Evolutionary conservation across 805 yeast species (phyloP).

Genomic region (Hanseniaspora mollemarum): DNA sequence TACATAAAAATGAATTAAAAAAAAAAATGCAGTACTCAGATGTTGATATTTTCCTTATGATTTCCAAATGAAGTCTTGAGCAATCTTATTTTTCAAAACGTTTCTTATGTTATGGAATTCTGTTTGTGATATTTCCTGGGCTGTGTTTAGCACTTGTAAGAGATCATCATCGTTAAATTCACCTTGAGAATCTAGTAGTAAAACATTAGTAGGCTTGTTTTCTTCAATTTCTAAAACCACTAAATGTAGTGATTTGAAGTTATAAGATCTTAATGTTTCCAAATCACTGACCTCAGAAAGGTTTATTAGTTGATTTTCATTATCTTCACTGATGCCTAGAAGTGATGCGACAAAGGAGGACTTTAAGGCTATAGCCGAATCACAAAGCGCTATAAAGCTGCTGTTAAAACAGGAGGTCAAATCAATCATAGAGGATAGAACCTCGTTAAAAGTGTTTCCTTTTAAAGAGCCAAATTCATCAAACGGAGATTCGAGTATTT

Average conservation of each 20-base stretch:
- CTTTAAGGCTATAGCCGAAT: conserved; percentile 63
- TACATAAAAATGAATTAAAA: background rate
- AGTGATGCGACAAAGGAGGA: conserved; percentile 51
- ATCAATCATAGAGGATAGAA: conserved; percentile 36
- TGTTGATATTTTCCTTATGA: conserved; percentile 15
- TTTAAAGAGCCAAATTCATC: conserved; percentile 27
- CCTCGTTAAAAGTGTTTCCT: conserved; percentile 23
- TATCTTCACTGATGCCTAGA: conserved; percentile 29
- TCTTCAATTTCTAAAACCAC: conserved; percentile 48
- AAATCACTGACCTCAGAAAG: conserved; percentile 34
- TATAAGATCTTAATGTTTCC: conserved; percentile 28
- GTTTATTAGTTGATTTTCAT: conserved; percentile 27
- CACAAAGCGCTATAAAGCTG: conserved; percentile 59
- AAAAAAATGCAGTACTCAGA: background rate
- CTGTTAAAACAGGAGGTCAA: conserved; percentile 64
- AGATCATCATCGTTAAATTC: conserved; percentile 48
- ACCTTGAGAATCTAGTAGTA: conserved; percentile 68
- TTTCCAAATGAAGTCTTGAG: conserved; percentile 51
- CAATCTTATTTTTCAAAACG: conserved; percentile 38
- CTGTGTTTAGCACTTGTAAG: conserved; percentile 40
- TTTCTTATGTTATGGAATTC: conserved; percentile 39
- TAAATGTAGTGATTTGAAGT: conserved; percentile 50
- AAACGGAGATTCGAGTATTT: conserved; percentile 39
- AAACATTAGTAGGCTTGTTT: conserved; percentile 40
- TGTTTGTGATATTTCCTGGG: conserved; percentile 38